Base-by-base conservation (phyloP, 768 basidiomycete species). In the Suillus variegatus region DNA sequence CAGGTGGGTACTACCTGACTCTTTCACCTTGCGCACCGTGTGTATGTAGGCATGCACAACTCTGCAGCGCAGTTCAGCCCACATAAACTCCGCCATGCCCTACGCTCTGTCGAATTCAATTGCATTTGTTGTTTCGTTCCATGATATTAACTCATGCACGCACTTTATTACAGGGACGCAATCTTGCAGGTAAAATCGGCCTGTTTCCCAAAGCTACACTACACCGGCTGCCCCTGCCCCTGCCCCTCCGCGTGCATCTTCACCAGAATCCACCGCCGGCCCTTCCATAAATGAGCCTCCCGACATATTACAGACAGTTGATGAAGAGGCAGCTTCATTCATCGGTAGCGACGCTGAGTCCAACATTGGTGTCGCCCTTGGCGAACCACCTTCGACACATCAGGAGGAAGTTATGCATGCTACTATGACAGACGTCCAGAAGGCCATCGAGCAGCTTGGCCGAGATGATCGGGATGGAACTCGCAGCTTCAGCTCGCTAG, bases 121-220 rank as follows among this genome's bases (percentile, higher is more conserved):
- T 51, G 12, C 68, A 35, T 32, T 52, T 62, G 14, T 22, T 38
- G 51, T 44, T 73, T 60, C 66, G 65, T 64, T 67, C 62, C 63
- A 67, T 18, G 28, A 7, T 60, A 3, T 63, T 63, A 38, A 32
- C 63, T 64, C 60, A 67, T 61, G 62, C 51, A 36, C 60, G 12
- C 61, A 55, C 69, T 71, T 63, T 66, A 61, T 72, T 32, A 65
- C 60, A 95, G 93, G 95, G 96, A 18, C 88, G 91, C 43, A 97
- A 95, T 77, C 74, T 84, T 7, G 81, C 86, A 14, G 97, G 96
- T 6, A 89, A 89, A 74, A 79, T 85, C n/a, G 97, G 97, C 3
- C 81, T 99, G 13, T 99, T 99, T 72, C 97, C 97, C 3, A 85
- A 91, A 89, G 87, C 67, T 98, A 98, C 73, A 97, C 96, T 0